A percentile compares a stretch with the other conserved stretches of the same genome.
phyloP scores from a whole-genome alignment of 1,284 basidiomycete species.

The Porogramme epimiltina region DNA sequence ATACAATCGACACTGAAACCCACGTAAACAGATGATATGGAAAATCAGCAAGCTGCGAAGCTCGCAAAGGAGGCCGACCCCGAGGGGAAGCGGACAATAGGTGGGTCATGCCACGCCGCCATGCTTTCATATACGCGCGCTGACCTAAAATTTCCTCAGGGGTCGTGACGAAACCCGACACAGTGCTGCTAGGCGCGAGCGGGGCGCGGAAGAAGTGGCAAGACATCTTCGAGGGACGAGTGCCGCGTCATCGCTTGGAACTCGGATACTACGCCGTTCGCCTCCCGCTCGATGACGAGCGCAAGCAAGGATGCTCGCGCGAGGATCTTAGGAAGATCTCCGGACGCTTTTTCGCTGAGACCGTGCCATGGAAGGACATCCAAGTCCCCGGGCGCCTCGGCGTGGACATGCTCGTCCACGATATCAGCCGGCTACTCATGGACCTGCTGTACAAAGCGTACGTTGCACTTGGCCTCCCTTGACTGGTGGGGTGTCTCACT shows the following conservation, averaged over 20 bases:
- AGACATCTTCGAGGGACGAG: conserved; percentile 45
- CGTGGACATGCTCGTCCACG: conserved; percentile 50
- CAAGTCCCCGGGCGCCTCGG: conserved; percentile 46
- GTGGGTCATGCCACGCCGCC: conserved; percentile 29
- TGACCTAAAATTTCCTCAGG: conserved; percentile 35
- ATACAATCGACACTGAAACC: background rate
- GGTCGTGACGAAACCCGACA: conserved; percentile 65
- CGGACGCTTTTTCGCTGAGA: conserved; percentile 44
- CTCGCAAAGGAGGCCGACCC: conserved; percentile 54
- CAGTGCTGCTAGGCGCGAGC: conserved; percentile 42
- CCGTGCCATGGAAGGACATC: conserved; percentile 51
- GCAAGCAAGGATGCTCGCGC: conserved; percentile 37
- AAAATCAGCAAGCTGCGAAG: conserved; percentile 55
- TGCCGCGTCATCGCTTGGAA: conserved; percentile 36
- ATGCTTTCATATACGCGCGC: background rate
- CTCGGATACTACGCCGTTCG: conserved; percentile 68
- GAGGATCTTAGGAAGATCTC: conserved; percentile 39
- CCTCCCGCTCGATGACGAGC: conserved; percentile 56
- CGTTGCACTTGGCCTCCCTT: conserved; percentile 22
- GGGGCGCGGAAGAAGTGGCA: conserved; percentile 44
- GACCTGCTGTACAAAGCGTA: conserved; percentile 53
- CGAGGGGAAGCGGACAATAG: conserved; percentile 55
- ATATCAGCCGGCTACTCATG: conserved; percentile 54
- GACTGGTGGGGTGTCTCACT: background rate
- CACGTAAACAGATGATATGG: conserved; percentile 57